phyloP scores from a whole-genome alignment of 2,329 filamentous ascomycete species.

The Pyrenophora tritici-repentis region DNA sequence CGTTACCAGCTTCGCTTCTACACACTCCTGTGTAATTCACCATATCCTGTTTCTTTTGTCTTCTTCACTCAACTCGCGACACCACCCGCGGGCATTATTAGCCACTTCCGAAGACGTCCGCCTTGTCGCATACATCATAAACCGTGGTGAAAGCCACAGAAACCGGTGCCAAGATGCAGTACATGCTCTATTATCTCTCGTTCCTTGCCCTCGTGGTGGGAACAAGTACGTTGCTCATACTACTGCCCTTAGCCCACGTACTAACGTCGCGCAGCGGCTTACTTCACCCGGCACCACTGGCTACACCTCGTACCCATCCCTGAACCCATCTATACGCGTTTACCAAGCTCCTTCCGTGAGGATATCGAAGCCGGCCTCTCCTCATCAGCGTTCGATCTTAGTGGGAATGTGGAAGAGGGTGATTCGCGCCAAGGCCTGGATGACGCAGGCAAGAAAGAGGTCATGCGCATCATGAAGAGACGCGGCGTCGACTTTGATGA shows the following conservation, averaged over 20 bases:
- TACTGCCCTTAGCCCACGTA: slow-evolving; percentile 10
- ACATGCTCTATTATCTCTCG: slow-evolving; percentile 77
- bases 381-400: slow-evolving; percentile 81
- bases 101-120: slow-evolving; percentile 26
- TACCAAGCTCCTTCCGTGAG: slow-evolving; percentile 76
- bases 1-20: slow-evolving; percentile 8
- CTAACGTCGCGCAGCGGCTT: slow-evolving; percentile 62
- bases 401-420: slow-evolving; percentile 76
- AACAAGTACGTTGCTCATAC: slow-evolving; percentile 60
- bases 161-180: slow-evolving; percentile 64
- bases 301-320: slow-evolving; percentile 67
- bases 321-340: slow-evolving; percentile 72
- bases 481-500: slow-evolving; percentile 85
- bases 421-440: slow-evolving; percentile 84
- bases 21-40: slow-evolving; percentile 9
- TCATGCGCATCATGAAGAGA: slow-evolving; percentile 89
- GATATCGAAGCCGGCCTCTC: slow-evolving; percentile 89
- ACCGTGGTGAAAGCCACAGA: slow-evolving; percentile 3
- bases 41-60: slow-evolving; percentile 17
- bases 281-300: slow-evolving; percentile 81
- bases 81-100: slow-evolving; percentile 7
- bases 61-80: slow-evolving; percentile 6
- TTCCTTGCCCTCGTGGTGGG: slow-evolving; percentile 72
- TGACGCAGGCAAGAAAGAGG: slow-evolving; percentile 76
- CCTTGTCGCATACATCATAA: slow-evolving; percentile 11